Evolutionary conservation across 2,329 filamentous ascomycete genomes (phyloP).

Genomic region (Thermothelomyces thermophilus): DNA sequence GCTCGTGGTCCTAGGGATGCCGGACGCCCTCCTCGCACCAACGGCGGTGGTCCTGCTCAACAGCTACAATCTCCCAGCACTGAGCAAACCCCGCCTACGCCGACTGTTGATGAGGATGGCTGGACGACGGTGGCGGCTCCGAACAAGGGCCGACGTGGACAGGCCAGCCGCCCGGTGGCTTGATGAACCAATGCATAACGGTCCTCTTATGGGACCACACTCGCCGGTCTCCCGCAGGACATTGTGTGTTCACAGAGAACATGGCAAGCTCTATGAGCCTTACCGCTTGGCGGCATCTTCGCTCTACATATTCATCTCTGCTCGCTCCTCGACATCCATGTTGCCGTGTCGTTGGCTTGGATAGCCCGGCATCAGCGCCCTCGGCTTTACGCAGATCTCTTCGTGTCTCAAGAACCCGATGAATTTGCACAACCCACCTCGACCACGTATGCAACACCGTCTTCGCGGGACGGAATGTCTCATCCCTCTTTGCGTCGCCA

Average conservation of each 20-base stretch:
- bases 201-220: neutral
- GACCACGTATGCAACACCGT: conserved; percentile 2
- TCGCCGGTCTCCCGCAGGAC: neutral
- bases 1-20: conserved; percentile 40
- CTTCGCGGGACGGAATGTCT: conserved; percentile 7
- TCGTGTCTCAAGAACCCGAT: neutral
- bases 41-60: conserved; percentile 37
- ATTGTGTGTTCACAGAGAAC: neutral
- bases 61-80: conserved; percentile 32
- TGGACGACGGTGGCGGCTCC: conserved; percentile 59
- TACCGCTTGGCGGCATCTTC: neutral
- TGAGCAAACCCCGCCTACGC: conserved; percentile 30
- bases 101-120: conserved; percentile 51
- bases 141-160: conserved; percentile 35
- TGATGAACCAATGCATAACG: conserved; percentile 20
- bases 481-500: neutral
- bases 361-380: conserved; percentile 18
- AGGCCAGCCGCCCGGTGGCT: conserved; percentile 15
- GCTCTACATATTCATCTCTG: conserved; percentile 1
- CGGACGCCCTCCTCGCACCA: conserved; percentile 42
- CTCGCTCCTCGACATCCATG: conserved; percentile 3
- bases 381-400: conserved; percentile 7
- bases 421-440: neutral
- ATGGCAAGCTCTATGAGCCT: neutral
- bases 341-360: conserved; percentile 17